Conservation (phyloP, 331 rosid genomes). For the Quercus lobata region DNA sequence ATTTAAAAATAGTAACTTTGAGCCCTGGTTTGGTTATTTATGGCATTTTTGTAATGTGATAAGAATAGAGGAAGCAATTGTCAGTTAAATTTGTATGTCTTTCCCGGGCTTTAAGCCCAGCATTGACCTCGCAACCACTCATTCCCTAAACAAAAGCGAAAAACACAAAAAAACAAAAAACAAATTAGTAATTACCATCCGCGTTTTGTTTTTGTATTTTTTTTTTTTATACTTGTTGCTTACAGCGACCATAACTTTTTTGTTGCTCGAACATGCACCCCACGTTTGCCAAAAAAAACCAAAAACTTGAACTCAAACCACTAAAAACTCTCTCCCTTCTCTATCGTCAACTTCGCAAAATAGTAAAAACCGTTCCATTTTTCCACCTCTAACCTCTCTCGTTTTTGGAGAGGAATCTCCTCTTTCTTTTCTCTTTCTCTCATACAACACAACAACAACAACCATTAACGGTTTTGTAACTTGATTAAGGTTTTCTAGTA, state of each 20-base stretch:
- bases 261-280: conserved; percentile 37
- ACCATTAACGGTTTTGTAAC: neutral
- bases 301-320: neutral
- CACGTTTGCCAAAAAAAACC: conserved; percentile 22
- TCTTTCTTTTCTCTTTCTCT: conserved; percentile 3
- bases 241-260: neutral
- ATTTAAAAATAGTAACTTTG: neutral
- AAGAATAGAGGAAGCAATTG: neutral
- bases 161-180: neutral
- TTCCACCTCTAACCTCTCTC: conserved; percentile 6
- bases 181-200: conserved; percentile 2
- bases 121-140: conserved; percentile 30
- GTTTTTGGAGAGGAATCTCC: conserved; percentile 13
- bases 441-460: conserved; percentile 5
- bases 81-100: conserved; percentile 12
- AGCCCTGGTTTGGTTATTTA: neutral
- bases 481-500: neutral
- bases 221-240: neutral
- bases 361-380: neutral
- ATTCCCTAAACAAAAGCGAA: conserved; percentile 25
- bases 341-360: neutral
- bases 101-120: conserved; percentile 18
- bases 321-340: neutral
- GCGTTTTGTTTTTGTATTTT: conserved; percentile 1
- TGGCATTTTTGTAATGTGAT: neutral